Percentiles rank a stretch among this genome's conserved stretches.
These are phyloP conservation scores for Kwoniella shandongensis DNA, from an alignment of 768 basidiomycete species.

Conservation along the genomic window DNA sequence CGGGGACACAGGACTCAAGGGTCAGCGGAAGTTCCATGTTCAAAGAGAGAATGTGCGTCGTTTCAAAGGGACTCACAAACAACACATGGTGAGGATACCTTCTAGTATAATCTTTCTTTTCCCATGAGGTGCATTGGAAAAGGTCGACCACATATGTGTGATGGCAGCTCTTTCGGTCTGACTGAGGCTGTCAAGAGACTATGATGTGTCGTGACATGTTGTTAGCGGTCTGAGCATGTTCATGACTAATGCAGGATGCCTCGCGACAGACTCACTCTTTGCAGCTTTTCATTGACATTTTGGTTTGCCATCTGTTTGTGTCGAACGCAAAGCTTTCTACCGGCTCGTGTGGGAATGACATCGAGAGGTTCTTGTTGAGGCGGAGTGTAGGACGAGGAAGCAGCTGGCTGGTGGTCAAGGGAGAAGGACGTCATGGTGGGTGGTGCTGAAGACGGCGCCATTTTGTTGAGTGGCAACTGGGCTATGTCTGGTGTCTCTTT, in stretches of 20 bases:
- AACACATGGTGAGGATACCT: slow-evolving; percentile 97
- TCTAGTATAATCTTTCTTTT: slow-evolving; percentile 90
- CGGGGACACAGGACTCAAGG: no score
- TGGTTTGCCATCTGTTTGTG: slow-evolving; percentile 97
- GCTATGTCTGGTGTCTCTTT: neutral
- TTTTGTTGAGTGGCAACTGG: slow-evolving; percentile 6
- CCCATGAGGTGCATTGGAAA: slow-evolving; percentile 88
- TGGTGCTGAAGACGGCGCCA: slow-evolving; percentile 4
- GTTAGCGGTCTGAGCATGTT: no score
- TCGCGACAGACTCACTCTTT: slow-evolving; percentile 65
- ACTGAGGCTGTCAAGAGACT: slow-evolving; percentile 89
- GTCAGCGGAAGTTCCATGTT: neutral
- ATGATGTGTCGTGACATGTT: slow-evolving; percentile 14
- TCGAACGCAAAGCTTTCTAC: slow-evolving; percentile 79
- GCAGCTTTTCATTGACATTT: slow-evolving; percentile 85
- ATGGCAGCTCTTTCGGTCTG: slow-evolving; percentile 81
- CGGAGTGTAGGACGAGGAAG: neutral
- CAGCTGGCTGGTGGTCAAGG: neutral
- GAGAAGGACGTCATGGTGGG: slow-evolving; percentile 19
- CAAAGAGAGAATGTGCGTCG: neutral
- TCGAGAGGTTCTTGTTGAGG: slow-evolving; percentile 26
- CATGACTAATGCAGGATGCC: neutral
- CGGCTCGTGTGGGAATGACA: slow-evolving; percentile 40
- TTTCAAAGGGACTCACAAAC: slow-evolving; percentile 60
- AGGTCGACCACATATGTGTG: slow-evolving; percentile 92